A percentile compares a stretch with the other conserved stretches of the same genome.
Evolutionary conservation across 2,329 filamentous ascomycete species (phyloP).

Genomic region (Aureobasidium sp.): DNA sequence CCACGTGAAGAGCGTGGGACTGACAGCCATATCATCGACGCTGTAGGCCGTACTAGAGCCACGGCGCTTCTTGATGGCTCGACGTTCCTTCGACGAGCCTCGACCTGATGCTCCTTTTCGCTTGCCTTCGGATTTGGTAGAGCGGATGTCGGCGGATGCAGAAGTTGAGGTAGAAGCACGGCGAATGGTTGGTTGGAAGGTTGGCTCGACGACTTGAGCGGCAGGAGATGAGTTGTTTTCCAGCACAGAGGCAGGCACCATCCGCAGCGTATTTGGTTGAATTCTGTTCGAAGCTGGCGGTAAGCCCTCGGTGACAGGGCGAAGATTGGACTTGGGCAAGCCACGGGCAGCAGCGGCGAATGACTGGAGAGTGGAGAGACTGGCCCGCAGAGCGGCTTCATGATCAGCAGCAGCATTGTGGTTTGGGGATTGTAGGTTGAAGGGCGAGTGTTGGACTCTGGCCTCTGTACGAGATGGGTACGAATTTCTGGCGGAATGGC

Average conservation of each 20-base stretch:
- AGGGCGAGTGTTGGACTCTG: conserved; percentile 46
- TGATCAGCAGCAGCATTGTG: conserved; percentile 69
- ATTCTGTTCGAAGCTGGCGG: conserved; percentile 31
- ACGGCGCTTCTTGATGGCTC: conserved; percentile 39
- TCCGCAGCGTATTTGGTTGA: conserved; percentile 48
- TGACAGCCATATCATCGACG: conserved; percentile 32
- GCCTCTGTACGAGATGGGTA: conserved; percentile 31
- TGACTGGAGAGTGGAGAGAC: conserved; percentile 90
- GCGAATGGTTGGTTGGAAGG: conserved; percentile 32
- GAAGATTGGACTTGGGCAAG: conserved; percentile 56
- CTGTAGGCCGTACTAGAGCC: conserved; percentile 21
- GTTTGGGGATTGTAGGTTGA: conserved; percentile 64
- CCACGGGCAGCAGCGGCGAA: conserved; percentile 85
- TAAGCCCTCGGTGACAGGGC: conserved; percentile 22
- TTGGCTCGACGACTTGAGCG: conserved; percentile 24
- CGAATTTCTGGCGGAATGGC: conserved; percentile 28
- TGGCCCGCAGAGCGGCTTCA: conserved; percentile 85
- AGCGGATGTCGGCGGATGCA: conserved; percentile 23
- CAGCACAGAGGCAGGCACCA: conserved; percentile 54
- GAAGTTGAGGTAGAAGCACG: conserved; percentile 28
- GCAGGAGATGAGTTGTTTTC: conserved; percentile 23
- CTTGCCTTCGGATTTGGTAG: conserved; percentile 34
- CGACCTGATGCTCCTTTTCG: conserved; percentile 36
- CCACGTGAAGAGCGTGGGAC: conserved; percentile 58
- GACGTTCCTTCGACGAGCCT: conserved; percentile 39